Evolutionary conservation across 192 early-diverging fungal species (phyloP), one percentile per base, ranked within the genome.

Genomic region (Endogone sp.): DNA sequence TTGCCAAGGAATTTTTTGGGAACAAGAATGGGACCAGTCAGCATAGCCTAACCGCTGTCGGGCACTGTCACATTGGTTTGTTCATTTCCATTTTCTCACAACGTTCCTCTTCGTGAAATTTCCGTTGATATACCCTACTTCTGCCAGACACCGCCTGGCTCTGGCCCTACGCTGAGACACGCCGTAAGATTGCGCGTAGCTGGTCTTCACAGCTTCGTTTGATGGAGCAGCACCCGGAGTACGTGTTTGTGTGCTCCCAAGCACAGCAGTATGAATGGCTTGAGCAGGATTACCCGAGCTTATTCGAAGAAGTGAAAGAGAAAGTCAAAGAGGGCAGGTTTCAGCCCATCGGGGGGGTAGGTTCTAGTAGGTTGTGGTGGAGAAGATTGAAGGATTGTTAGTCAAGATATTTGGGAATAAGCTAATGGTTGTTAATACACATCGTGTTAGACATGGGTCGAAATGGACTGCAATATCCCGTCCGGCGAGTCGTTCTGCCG

Each of bases 181-280:
- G 95, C 68, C 89, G 98, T 69, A 99, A 99, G 81, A 83, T 90
- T 8, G 93, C 92, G 8, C 82, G 94, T 31, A 90, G 86, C 64
- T 94, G 93, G 92, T 81, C 90, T 0, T 87, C 89, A 55, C 93
- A 94, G 78, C 54, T 95, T n/a, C 71, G 85, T 23, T 74, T 95
- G 6, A 90, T 99, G 77, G 93, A 98, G 10, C 70, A 80, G 25
- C 95, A 92, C 71, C 95, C 95, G 0, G 89, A 92, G 37, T 97
- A 92, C 78, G 83, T 79, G 44, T 99, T 99, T 80, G 89, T 93
- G 0, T 93, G 92, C 8, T 97, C 95, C 30, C 97, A 99, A 82
- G 95, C 94, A n/a, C 97, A 98, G 75, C 96, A 99, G 77, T 94
- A 95, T 63, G 94, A 95, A 73, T 99, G 98, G 98, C 83, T 95